Evolutionary conservation across 768 basidiomycete species (phyloP).

Genomic region (Pisolithus tinctorius): DNA sequence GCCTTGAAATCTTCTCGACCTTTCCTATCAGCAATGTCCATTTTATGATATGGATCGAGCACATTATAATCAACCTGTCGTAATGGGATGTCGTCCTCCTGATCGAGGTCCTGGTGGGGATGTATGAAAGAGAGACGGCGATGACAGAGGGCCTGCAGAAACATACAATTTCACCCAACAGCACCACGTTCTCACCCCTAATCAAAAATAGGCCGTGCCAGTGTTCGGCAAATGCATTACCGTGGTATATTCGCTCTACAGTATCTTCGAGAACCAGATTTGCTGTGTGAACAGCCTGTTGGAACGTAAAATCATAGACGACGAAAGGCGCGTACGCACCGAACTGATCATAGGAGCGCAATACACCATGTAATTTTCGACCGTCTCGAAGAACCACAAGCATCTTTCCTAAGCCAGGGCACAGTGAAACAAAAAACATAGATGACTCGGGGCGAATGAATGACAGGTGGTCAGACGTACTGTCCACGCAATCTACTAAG

Average conservation of each 20-base stretch:
- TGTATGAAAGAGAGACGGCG: constrained; percentile 2
- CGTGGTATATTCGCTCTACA: constrained; percentile 90
- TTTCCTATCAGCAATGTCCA: constrained; percentile 68
- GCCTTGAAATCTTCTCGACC: constrained; percentile 79
- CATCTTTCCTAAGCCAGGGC: constrained; percentile 80
- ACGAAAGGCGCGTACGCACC: constrained; percentile 45
- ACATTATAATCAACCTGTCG: constrained; percentile 65
- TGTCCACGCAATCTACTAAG: constrained; percentile 99
- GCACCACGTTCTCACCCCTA: constrained; percentile 95
- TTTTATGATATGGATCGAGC: constrained; percentile 66
- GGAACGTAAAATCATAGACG: background rate
- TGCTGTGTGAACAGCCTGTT: constrained; percentile 41
- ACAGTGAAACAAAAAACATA: constrained; percentile 32
- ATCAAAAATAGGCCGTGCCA: constrained; percentile 90
- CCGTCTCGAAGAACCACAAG: constrained; percentile 95
- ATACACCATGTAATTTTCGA: constrained; percentile 90
- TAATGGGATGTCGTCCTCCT: constrained; percentile 82
- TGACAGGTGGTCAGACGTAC: constrained; percentile 74
- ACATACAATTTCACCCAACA: constrained; percentile 93
- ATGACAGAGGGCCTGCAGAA: background rate
- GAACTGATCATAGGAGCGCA: constrained; percentile 97
- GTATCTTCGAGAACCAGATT: constrained; percentile 97
- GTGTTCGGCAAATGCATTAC: constrained; percentile 79
- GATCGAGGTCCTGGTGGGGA: constrained; percentile 71
- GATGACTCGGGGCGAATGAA: constrained; percentile 40